A percentile compares a stretch with the other conserved stretches of the same genome.
Evolutionary conservation across 2,329 filamentous ascomycete genomes (phyloP).

Genomic region (Fusarium fracticaudum): DNA sequence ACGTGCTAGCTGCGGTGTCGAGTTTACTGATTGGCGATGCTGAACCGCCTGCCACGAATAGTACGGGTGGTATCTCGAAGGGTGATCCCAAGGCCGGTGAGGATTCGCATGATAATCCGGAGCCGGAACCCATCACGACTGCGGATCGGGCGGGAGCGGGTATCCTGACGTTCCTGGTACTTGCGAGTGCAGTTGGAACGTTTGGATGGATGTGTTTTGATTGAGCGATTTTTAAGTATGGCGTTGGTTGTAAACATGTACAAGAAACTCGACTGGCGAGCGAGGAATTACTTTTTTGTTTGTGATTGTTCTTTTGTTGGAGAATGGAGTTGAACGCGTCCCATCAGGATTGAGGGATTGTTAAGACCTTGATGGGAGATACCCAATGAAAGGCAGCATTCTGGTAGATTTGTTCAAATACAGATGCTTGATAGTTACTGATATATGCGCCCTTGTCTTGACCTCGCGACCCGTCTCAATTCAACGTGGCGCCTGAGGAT

Average conservation of each 20-base stretch:
- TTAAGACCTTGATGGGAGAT: neutral
- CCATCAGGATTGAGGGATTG: neutral
- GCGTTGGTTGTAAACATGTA: conserved; percentile 9
- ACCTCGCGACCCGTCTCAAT: neutral
- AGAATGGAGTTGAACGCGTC: conserved; percentile 17
- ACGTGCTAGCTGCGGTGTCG: conserved; percentile 64
- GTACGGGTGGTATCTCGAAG: conserved; percentile 60
- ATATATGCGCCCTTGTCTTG: neutral
- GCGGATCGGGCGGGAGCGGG: conserved; percentile 60
- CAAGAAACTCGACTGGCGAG: conserved; percentile 1
- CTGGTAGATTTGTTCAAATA: neutral
- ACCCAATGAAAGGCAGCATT: neutral
- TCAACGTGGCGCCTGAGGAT: neutral
- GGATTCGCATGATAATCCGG: conserved; percentile 45
- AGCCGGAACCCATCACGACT: conserved; percentile 49
- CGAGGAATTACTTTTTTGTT: neutral
- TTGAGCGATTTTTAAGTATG: conserved; percentile 4
- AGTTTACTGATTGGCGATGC: conserved; percentile 57
- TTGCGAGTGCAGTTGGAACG: conserved; percentile 53
- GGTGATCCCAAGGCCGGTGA: conserved; percentile 55
- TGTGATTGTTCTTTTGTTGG: conserved; percentile 1
- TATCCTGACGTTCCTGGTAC: conserved; percentile 57
- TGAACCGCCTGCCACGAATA: conserved; percentile 54
- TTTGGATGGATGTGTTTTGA: conserved; percentile 62
- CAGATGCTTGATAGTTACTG: neutral